A percentile compares a stretch with the other conserved stretches of the same genome.
These are phyloP conservation scores for Dactylellina leptospora DNA, from an alignment of 2,329 filamentous ascomycete genomes.

Conservation along the genomic window DNA sequence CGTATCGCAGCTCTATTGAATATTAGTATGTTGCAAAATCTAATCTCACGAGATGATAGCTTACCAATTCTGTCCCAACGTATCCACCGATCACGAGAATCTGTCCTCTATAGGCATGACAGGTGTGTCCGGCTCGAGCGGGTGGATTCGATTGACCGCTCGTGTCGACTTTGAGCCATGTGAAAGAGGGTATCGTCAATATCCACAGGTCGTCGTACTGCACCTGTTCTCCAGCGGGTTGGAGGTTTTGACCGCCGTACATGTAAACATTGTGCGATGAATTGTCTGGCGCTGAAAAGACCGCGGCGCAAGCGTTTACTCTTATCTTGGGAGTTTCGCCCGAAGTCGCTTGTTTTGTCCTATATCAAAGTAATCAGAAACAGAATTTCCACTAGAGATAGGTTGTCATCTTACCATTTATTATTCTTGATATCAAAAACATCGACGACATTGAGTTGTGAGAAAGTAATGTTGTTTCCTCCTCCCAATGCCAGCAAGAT, in stretches of 20 bases:
- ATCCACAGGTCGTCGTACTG: conserved; percentile 81
- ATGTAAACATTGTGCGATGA: conserved; percentile 80
- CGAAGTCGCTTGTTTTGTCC: conserved; percentile 69
- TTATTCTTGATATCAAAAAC: conserved; percentile 78
- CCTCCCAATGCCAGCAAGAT: conserved; percentile 81
- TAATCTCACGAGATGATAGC: background rate
- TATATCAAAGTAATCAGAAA: background rate
- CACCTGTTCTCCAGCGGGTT: conserved; percentile 68
- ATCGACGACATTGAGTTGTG: conserved; percentile 76
- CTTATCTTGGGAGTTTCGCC: conserved; percentile 68
- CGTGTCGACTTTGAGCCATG: conserved; percentile 74
- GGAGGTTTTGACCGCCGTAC: conserved; percentile 78
- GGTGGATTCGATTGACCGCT: conserved; percentile 63
- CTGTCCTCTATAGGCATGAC: conserved; percentile 80
- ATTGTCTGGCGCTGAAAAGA: conserved; percentile 76
- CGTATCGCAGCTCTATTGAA: conserved; percentile 68
- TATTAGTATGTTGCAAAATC: background rate
- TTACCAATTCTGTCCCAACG: conserved; percentile 64
- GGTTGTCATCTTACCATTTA: conserved; percentile 68
- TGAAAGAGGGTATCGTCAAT: conserved; percentile 80
- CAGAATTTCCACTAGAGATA: background rate
- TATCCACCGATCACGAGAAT: conserved; percentile 81
- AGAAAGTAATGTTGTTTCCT: conserved; percentile 73
- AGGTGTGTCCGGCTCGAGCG: conserved; percentile 76
- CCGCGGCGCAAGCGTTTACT: conserved; percentile 75